Percentiles rank a stretch among this genome's conserved stretches.
These are phyloP conservation scores for Lasiodiplodia sp. DNA, from an alignment of 2,329 filamentous ascomycete species.

Conservation along the genomic window DNA sequence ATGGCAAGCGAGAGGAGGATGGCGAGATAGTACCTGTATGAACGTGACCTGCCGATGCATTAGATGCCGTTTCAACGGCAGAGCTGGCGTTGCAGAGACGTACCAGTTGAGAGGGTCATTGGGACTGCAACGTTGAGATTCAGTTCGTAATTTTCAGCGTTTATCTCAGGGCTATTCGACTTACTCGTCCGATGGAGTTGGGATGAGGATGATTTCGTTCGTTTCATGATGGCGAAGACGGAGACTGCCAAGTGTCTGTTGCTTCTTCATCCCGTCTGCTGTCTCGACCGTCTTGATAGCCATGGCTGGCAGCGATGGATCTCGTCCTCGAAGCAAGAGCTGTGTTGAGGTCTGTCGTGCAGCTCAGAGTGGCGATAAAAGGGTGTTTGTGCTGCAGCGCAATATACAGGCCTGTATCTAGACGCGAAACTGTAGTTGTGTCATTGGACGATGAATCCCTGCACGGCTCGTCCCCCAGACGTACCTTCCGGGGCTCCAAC, in stretches of 20 bases:
- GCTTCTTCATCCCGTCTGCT: slow-evolving; percentile 25
- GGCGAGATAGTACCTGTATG: slow-evolving; percentile 60
- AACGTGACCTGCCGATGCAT: slow-evolving; percentile 38
- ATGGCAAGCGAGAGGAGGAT: slow-evolving; percentile 61
- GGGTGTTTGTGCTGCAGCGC: slow-evolving; percentile 3
- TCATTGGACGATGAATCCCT: slow-evolving; percentile 18
- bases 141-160: slow-evolving; percentile 41
- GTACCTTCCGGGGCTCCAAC: not conserved
- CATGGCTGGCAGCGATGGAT: slow-evolving; percentile 9
- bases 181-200: slow-evolving; percentile 51
- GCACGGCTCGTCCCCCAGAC: slow-evolving; percentile 14
- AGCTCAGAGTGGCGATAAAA: slow-evolving; percentile 9
- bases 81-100: slow-evolving; percentile 40
- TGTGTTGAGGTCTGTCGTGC: slow-evolving; percentile 6
- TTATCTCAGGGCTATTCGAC: not conserved
- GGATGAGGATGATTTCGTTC: slow-evolving; percentile 60
- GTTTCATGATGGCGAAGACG: slow-evolving; percentile 39
- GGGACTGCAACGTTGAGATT: slow-evolving; percentile 37
- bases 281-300: slow-evolving; percentile 28
- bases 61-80: not conserved
- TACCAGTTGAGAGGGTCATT: slow-evolving; percentile 64
- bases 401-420: slow-evolving; percentile 13
- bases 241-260: slow-evolving; percentile 30
- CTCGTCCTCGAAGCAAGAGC: not conserved
- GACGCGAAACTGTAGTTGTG: slow-evolving; percentile 6